Evolutionary conservation across 768 basidiomycete genomes (phyloP).

Genomic region (Trametes sanguinea): DNA sequence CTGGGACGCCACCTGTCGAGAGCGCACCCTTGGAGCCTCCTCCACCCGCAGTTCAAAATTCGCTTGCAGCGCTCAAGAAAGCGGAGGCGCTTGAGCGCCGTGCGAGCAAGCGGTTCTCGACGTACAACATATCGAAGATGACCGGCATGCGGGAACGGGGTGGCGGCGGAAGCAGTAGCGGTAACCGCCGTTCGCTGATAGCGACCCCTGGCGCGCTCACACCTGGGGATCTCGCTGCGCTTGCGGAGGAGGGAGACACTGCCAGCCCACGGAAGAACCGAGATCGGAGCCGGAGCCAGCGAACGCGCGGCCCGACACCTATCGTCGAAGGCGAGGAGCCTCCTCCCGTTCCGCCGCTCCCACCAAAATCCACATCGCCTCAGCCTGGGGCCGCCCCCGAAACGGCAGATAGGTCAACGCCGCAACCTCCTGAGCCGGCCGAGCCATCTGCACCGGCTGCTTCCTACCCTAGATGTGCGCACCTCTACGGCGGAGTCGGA

Average conservation of each 20-base stretch:
- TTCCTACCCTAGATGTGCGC: conserved; percentile 1
- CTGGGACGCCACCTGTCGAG: conserved; percentile 23
- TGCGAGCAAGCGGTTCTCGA: conserved; percentile 94
- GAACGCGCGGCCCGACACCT: conserved; percentile 30
- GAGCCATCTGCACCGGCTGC: background rate
- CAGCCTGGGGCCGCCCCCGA: conserved; percentile 1
- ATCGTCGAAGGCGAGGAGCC: conserved; percentile 35
- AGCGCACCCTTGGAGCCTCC: conserved; percentile 33
- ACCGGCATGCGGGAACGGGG: conserved; percentile 50
- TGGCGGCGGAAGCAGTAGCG: conserved; percentile 38
- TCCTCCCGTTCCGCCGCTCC: conserved; percentile 37
- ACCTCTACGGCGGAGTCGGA: conserved; percentile 12
- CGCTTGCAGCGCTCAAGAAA: conserved; percentile 86
- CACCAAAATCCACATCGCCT: conserved; percentile 26
- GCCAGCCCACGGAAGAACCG: conserved; percentile 25
- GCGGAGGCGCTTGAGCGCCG: conserved; percentile 85
- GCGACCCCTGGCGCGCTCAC: conserved; percentile 60
- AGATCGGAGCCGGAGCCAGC: conserved; percentile 24
- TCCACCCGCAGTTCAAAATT: conserved; percentile 69
- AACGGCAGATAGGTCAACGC: background rate
- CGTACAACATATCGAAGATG: conserved; percentile 94
- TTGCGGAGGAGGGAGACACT: conserved; percentile 56
- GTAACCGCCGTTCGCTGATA: conserved; percentile 70
- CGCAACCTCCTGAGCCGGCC: conserved; percentile 1
- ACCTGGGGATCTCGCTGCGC: conserved; percentile 67